Evolutionary conservation across 31 red algal genomes (phyloP), one percentile per base, ranked within the genome.

Genomic region (Endocladia muricata): DNA sequence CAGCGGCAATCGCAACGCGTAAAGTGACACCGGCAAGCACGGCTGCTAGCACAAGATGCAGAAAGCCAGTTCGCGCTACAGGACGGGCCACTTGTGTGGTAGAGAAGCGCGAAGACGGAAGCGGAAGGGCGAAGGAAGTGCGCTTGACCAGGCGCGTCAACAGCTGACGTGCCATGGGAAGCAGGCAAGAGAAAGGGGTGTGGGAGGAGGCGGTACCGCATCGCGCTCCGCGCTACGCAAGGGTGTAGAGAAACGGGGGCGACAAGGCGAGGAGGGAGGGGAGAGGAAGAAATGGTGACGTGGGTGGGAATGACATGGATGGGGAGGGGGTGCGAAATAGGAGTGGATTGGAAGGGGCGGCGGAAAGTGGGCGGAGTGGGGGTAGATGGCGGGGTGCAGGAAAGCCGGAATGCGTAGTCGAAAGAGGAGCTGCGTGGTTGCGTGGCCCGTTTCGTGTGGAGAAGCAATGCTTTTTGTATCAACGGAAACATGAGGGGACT

Each of bases 191-290:
- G 74, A 35, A 3, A 44, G 33, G 74, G 56, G 74, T 35, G 41
- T 28, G 33, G 68, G 47, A 58, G 56, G 74, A 37, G 31, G 35
- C 40, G 40, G 59, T n/a, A n/a, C n/a, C n/a, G n/a, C n/a, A n/a
- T n/a, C n/a, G n/a, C n/a, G n/a, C n/a, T n/a, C n/a, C n/a, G n/a
- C n/a, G n/a, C n/a, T n/a, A n/a, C n/a, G n/a, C n/a, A n/a, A 65
- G 57, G 55, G 39, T 39, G 59, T 32, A 22, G 23, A 68, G 23
- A 38, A 38, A 37, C 9, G 22, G 28, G 62, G 62, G 21, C 25
- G 33, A 17, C 31, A 38, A 33, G 28, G 15, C 33, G 13, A 58
- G 13, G 13, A 6, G 55, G 13, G 4, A 58, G 6, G 55, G 55
- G n/a, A 28, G 55, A 15, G 13, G 25, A 58, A 28, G 55, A 28